Evolutionary conservation across 1,284 basidiomycete species (phyloP), one percentile per base, ranked within the genome.

Genomic region (Cryptococcus hybrid): DNA sequence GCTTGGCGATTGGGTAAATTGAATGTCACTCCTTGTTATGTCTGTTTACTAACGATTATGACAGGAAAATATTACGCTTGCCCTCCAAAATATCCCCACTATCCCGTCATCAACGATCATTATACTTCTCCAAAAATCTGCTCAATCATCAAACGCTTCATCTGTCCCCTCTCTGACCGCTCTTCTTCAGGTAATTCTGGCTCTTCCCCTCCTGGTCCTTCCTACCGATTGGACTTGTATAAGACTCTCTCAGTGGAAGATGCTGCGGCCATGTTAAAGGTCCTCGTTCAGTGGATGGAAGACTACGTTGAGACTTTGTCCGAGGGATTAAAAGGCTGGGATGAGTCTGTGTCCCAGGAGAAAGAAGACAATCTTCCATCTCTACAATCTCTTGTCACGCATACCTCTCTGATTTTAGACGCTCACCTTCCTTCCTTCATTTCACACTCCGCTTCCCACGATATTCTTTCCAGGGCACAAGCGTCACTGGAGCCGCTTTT

Each of bases 381-480:
- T 13, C 49, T 61, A 7, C 37, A 49, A 24, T 54, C 54, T 6
- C 15, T 74, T 34, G 64, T 77, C 42, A 54, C 61, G 18, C 73
- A 78, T 62, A 63, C 71, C 11, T 68, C 68, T 8, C 55, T 69
- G 6, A 56, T 78, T n/a, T 69, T 78, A 39, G 77, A 78, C 64
- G 68, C 77, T 1, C 75, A 76, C 58, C 66, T 76, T n/a, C 73
- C 73, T 2, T 53, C 60, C 6, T 68, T 78, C 54, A 55, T 78
- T 18, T 60, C 67, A 15, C 57, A 75, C 47, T 50, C 62, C 15
- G 65, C 70, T 9, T 63, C 68, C 11, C 59, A 59, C 11, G 56
- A 62, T 3, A 62, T 69, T 18, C 64, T 78, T 30, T 57, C 60
- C 38, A 59, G 62, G 5, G 60, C 76, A 3, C 61, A 70, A 56